Evolutionary conservation across 768 basidiomycete species (phyloP).

Genomic region (Trametes sanguinea): DNA sequence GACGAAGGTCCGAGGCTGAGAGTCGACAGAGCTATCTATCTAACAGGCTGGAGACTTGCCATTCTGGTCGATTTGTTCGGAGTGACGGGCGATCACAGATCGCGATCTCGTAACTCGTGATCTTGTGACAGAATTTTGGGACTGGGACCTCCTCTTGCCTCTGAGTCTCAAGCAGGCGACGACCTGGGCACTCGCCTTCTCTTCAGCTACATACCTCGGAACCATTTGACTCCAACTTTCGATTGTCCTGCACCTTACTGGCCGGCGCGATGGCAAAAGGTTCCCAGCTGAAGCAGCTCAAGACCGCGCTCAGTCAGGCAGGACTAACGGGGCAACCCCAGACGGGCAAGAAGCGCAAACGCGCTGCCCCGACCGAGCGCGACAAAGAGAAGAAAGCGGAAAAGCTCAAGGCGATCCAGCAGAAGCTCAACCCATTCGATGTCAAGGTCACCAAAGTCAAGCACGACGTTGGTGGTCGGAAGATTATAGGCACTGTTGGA

Average conservation of each 20-base stretch:
- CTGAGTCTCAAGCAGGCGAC: no score
- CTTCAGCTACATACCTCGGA: neutral
- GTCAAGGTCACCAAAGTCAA: constrained; percentile 89
- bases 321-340: constrained; percentile 68
- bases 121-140: constrained; percentile 6
- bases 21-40: no score
- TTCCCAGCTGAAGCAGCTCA: constrained; percentile 91
- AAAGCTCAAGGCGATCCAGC: constrained; percentile 81
- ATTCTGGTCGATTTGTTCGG: neutral
- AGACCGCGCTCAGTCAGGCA: constrained; percentile 76
- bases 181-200: no score
- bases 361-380: constrained; percentile 58
- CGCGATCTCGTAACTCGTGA: neutral
- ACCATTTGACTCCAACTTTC: neutral
- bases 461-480: constrained; percentile 90
- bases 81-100: neutral
- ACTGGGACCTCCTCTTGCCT: no score
- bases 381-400: constrained; percentile 82
- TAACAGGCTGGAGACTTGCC: neutral
- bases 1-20: no score
- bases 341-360: constrained; percentile 70
- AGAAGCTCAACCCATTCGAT: constrained; percentile 92
- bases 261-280: constrained; percentile 63
- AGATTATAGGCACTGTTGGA: constrained; percentile 79
- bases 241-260: neutral